phyloP scores from a whole-genome alignment of 2,329 filamentous ascomycete genomes.

The Calonectria ilicicola region DNA sequence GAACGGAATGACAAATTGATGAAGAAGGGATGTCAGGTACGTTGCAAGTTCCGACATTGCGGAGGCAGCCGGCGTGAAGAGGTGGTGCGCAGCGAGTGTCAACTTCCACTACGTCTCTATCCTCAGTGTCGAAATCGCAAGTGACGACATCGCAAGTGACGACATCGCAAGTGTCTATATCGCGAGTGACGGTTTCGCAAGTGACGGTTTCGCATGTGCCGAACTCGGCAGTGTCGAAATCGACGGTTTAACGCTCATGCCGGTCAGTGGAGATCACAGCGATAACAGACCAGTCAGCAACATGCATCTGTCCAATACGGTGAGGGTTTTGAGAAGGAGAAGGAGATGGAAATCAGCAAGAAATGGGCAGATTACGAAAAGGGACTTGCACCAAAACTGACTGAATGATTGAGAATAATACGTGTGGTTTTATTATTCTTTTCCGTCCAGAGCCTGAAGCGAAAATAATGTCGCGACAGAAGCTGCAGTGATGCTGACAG shows the following conservation, averaged over 20 bases:
- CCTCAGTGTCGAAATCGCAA: not conserved
- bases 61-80: too few relatives aligned
- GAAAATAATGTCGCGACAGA: too few relatives aligned
- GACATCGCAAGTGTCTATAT: not conserved
- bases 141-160: too few relatives aligned
- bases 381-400: too few relatives aligned
- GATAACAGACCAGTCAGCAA: not conserved
- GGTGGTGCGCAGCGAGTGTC: not conserved
- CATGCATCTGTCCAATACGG: not conserved
- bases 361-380: too few relatives aligned
- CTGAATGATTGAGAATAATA: too few relatives aligned
- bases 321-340: not conserved
- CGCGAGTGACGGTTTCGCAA: not conserved
- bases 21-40: not conserved
- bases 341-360: not conserved
- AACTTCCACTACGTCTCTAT: not conserved
- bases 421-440: too few relatives aligned
- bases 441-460: too few relatives aligned
- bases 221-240: not conserved
- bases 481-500: not conserved
- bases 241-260: not conserved
- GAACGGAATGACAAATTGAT: not conserved
- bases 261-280: not conserved
- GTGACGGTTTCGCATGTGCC: not conserved
- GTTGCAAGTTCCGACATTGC: not conserved